Evolutionary conservation across 1,139 yeast species (phyloP).

Genomic region (Petasospora rhodanensis): DNA sequence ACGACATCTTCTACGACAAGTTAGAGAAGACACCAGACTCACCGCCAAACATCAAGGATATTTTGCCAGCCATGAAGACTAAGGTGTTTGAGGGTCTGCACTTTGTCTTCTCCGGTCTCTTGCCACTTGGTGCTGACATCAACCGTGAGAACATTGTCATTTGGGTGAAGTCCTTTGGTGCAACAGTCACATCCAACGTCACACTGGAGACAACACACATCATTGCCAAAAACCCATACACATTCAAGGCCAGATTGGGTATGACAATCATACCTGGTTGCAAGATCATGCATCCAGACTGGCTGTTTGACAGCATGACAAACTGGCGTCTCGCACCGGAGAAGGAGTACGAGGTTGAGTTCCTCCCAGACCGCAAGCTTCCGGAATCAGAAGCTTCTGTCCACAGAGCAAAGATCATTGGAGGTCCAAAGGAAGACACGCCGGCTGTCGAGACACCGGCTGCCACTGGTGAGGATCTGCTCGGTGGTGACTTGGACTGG

Average conservation of each 20-base stretch:
- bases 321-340: conserved; percentile 73
- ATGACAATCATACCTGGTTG: conserved; percentile 56
- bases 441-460: conserved; percentile 21
- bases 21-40: conserved; percentile 25
- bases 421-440: too few relatives aligned
- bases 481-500: conserved; percentile 29
- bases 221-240: conserved; percentile 69
- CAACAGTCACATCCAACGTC: conserved; percentile 71
- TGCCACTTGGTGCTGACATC: conserved; percentile 71
- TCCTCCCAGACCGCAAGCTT: conserved; percentile 37
- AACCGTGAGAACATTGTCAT: conserved; percentile 79
- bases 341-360: conserved; percentile 49
- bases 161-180: conserved; percentile 94
- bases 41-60: conserved; percentile 55
- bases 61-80: conserved; percentile 70
- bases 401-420: conserved; percentile 25
- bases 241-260: conserved; percentile 76
- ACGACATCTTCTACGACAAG: conserved; percentile 56
- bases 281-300: conserved; percentile 83
- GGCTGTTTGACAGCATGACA: conserved; percentile 85
- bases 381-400: conserved; percentile 32
- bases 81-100: conserved; percentile 64
- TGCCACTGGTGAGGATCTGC: conserved; percentile 22
- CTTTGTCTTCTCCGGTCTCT: conserved; percentile 78
- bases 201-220: conserved; percentile 82